A percentile compares a stretch with the other conserved stretches of the same genome.
These are phyloP conservation scores for Kwoniella dendrophila DNA, from an alignment of 768 basidiomycete genomes.

Conservation along the genomic window DNA sequence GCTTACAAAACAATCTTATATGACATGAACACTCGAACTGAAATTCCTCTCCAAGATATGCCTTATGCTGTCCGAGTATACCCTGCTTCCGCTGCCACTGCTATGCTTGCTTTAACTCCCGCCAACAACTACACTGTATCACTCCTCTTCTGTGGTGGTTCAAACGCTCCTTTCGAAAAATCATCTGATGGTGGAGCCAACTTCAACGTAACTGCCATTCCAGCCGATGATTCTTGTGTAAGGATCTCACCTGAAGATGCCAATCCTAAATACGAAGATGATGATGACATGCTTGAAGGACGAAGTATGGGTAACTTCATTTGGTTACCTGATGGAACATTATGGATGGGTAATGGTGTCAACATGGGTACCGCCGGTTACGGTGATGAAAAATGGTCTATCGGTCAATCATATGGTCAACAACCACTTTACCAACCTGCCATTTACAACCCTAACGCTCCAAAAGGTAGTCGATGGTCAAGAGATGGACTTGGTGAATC, in stretches of 20 bases:
- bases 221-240: conserved; percentile 75
- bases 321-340: conserved; percentile 61
- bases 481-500: conserved; percentile 65
- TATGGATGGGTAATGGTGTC: conserved; percentile 61
- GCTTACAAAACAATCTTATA: conserved; percentile 61
- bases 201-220: conserved; percentile 61
- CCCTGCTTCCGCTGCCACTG: conserved; percentile 75
- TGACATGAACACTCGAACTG: conserved; percentile 65
- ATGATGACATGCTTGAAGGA: conserved; percentile 52
- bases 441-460: conserved; percentile 76
- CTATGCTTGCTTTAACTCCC: conserved; percentile 88
- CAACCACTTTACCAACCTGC: conserved; percentile 77
- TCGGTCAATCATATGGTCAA: conserved; percentile 65
- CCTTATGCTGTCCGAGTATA: conserved; percentile 59
- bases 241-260: conserved; percentile 69
- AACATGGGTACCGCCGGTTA: conserved; percentile 87
- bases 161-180: conserved; percentile 59
- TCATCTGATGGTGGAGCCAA: conserved; percentile 75
- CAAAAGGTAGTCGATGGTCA: conserved; percentile 71
- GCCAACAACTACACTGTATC: conserved; percentile 85
- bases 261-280: conserved; percentile 51
- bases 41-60: conserved; percentile 65
- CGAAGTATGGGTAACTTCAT: conserved; percentile 89
- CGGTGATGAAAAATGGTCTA: conserved; percentile 63
- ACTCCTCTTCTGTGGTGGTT: conserved; percentile 87